A percentile compares a stretch with the other conserved stretches of the same genome.
phyloP scores from a whole-genome alignment of 768 basidiomycete genomes.

The Basidioascus undulatus region DNA sequence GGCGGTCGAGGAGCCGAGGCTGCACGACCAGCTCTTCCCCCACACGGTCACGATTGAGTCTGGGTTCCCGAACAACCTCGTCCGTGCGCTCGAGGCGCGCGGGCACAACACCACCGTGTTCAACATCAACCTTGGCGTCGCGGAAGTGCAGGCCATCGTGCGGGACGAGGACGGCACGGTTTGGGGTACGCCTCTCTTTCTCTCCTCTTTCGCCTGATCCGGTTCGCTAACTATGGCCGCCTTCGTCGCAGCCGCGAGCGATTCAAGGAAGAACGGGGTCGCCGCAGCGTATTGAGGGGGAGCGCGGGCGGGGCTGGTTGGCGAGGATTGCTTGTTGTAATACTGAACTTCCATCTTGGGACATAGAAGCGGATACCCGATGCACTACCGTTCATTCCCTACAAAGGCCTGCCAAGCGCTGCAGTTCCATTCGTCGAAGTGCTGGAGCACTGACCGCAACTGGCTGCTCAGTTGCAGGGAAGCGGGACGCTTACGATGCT shows the following conservation, averaged over 20 bases:
- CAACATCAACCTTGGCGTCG: constrained; percentile 45
- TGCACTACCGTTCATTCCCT: too few relatives aligned
- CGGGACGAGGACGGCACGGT: constrained; percentile 29
- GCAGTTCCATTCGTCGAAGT: too few relatives aligned
- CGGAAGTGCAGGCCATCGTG: constrained; percentile 46
- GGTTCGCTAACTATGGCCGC: neutral
- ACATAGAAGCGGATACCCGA: too few relatives aligned
- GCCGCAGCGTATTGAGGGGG: constrained; percentile 68
- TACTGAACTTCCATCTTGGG: too few relatives aligned
- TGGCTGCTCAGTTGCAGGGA: too few relatives aligned
- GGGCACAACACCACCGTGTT: constrained; percentile 51
- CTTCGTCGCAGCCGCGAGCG: constrained; percentile 42
- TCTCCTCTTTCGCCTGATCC: neutral
- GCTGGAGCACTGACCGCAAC: too few relatives aligned
- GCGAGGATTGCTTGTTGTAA: too few relatives aligned
- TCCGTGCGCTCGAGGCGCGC: constrained; percentile 30
- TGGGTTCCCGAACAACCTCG: constrained; percentile 30
- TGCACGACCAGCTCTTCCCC: constrained; percentile 75
- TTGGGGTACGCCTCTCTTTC: constrained; percentile 34
- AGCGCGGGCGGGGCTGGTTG: too few relatives aligned
- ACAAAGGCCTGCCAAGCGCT: too few relatives aligned
- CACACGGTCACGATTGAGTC: constrained; percentile 33
- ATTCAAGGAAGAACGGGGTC: constrained; percentile 79
- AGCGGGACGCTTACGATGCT: too few relatives aligned
- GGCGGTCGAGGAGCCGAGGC: constrained; percentile 59